Evolutionary conservation across 495 filamentous ascomycete genomes (phyloP).

Genomic region (Annulohypoxylon nitens): DNA sequence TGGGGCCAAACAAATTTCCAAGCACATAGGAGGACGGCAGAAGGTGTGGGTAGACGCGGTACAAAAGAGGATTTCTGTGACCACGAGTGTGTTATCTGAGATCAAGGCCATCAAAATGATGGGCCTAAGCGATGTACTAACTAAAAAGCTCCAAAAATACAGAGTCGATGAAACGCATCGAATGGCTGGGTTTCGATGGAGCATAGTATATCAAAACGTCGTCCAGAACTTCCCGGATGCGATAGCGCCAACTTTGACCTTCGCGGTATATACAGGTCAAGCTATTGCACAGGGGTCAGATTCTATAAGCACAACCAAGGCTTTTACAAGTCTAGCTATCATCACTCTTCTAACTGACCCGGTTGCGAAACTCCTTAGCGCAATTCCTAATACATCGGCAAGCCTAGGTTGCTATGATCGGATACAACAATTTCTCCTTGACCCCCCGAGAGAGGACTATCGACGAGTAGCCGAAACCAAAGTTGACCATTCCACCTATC

Average conservation of each 20-base stretch:
- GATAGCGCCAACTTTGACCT: not conserved
- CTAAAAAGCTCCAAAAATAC: not conserved
- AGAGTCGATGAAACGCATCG: constrained; percentile 4
- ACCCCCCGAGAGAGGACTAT: constrained; percentile 1
- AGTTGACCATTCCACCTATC: not conserved
- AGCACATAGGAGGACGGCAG: not conserved
- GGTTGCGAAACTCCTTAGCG: not conserved
- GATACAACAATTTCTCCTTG: constrained; percentile 3
- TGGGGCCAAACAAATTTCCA: not conserved
- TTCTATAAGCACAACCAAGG: not conserved
- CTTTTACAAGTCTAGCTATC: not conserved
- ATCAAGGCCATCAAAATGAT: constrained; percentile 6
- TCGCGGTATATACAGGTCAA: not conserved
- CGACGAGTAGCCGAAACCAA: not conserved
- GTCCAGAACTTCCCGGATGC: not conserved
- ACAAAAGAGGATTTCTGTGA: not conserved
- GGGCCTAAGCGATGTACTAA: not conserved
- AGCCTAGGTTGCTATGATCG: not conserved
- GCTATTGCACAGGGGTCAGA: not conserved
- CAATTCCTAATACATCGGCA: not conserved
- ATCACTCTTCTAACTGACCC: not conserved
- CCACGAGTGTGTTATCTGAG: not conserved
- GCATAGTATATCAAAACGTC: not conserved
- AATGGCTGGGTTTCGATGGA: constrained; percentile 9
- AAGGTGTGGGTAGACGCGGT: constrained; percentile 3